A percentile compares a stretch with the other conserved stretches of the same genome.
phyloP scores from a whole-genome alignment of 345 rosid genomes.

The Rhizophora mangle region DNA sequence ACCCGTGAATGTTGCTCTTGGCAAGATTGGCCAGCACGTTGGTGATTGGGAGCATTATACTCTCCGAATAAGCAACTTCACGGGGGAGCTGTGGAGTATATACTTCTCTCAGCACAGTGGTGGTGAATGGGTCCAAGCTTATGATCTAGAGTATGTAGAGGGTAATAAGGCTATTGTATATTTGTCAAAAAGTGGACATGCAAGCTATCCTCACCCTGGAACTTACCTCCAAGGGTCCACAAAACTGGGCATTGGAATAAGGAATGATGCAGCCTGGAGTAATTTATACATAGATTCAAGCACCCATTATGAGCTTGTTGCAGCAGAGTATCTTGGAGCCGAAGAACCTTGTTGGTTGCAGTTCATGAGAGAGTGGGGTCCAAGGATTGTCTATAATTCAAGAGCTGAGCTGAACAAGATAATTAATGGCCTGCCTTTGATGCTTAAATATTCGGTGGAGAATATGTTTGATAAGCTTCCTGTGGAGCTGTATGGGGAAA shows the following conservation, averaged over 20 bases:
- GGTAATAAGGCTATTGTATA: constrained; percentile 64
- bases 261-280: constrained; percentile 65
- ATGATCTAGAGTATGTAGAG: constrained; percentile 57
- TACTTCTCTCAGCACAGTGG: constrained; percentile 94
- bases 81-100: constrained; percentile 64
- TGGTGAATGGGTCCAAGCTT: constrained; percentile 74
- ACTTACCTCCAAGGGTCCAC: constrained; percentile 65
- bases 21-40: constrained; percentile 74
- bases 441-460: constrained; percentile 34
- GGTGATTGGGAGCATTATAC: constrained; percentile 98
- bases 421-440: constrained; percentile 42
- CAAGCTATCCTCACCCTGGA: constrained; percentile 67
- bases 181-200: constrained; percentile 76
- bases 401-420: constrained; percentile 53
- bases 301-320: constrained; percentile 52
- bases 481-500: constrained; percentile 62
- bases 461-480: constrained; percentile 48
- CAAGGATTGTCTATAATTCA: constrained; percentile 54
- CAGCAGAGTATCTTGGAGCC: constrained; percentile 69
- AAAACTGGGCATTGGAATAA: constrained; percentile 61
- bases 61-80: constrained; percentile 75
- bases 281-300: constrained; percentile 55
- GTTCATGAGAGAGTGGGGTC: constrained; percentile 91
- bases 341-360: constrained; percentile 77
- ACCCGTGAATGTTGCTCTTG: constrained; percentile 38